phyloP scores from a whole-genome alignment of 1,284 basidiomycete species.

The Inonotus hispidus region DNA sequence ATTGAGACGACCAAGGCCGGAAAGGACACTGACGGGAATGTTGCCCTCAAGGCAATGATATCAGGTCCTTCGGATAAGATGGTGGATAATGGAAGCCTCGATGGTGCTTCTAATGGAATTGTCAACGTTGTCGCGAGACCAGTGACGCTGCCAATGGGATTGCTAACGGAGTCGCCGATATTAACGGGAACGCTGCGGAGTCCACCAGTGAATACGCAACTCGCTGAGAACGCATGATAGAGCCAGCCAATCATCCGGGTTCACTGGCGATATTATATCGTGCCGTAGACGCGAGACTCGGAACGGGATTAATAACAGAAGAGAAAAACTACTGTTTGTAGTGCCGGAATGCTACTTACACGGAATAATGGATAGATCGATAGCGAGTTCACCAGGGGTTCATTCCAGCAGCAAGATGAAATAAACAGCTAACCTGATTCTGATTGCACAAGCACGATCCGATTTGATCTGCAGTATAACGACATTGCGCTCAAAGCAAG shows the following conservation, averaged over 20 bases:
- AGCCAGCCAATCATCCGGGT: too few relatives aligned
- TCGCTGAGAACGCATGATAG: too few relatives aligned
- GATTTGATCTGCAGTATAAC: background rate
- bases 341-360: too few relatives aligned
- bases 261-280: too few relatives aligned
- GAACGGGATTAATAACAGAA: too few relatives aligned
- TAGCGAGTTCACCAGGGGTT: background rate
- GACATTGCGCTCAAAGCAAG: background rate
- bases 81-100: background rate
- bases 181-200: too few relatives aligned
- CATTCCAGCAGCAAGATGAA: background rate
- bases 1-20: constrained; percentile 77
- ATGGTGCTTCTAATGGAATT: background rate
- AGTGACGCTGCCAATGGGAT: too few relatives aligned
- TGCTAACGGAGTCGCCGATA: too few relatives aligned
- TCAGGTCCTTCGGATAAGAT: constrained; percentile 38
- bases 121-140: background rate
- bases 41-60: constrained; percentile 71
- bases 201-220: too few relatives aligned
- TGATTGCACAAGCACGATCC: background rate
- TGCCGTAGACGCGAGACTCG: too few relatives aligned
- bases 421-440: background rate
- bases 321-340: too few relatives aligned
- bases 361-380: too few relatives aligned
- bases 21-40: constrained; percentile 71